Percentiles rank a stretch among this genome's conserved stretches.
Conservation (phyloP, 164 flowering plant genomes). For the Cinnamomum micranthum region DNA sequence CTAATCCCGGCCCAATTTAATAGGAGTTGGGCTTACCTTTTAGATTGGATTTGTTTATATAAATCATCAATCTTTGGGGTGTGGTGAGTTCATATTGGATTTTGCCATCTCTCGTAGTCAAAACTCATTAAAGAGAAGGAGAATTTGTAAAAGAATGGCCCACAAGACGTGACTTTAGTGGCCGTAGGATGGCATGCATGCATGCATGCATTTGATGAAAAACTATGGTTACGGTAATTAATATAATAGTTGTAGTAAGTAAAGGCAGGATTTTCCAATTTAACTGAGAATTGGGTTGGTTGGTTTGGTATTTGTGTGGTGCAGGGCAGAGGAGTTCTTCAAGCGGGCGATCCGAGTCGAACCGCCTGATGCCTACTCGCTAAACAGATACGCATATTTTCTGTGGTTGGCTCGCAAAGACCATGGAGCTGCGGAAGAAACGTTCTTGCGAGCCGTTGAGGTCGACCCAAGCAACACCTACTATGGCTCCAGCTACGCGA, state of each 20-base stretch:
- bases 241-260: too few relatives aligned
- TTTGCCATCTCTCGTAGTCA: too few relatives aligned
- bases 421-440: conserved; percentile 79
- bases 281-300: background rate
- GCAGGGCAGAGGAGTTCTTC: conserved; percentile 92
- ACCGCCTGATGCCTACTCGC: conserved; percentile 72
- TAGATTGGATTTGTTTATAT: too few relatives aligned
- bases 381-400: conserved; percentile 65
- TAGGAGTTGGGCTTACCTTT: too few relatives aligned
- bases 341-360: conserved; percentile 52
- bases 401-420: conserved; percentile 73
- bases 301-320: background rate
- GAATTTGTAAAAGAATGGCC: too few relatives aligned
- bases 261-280: background rate
- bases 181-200: background rate
- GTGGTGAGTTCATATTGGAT: too few relatives aligned
- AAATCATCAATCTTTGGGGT: too few relatives aligned
- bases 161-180: too few relatives aligned
- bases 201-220: background rate
- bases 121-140: too few relatives aligned
- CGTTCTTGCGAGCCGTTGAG: conserved; percentile 65
- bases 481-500: conserved; percentile 71
- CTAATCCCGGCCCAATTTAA: too few relatives aligned
- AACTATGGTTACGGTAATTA: background rate
- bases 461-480: conserved; percentile 67